These are phyloP conservation scores for Yamadazyma triangularis DNA, from an alignment of 1,139 yeast species.

Conservation along the genomic window DNA sequence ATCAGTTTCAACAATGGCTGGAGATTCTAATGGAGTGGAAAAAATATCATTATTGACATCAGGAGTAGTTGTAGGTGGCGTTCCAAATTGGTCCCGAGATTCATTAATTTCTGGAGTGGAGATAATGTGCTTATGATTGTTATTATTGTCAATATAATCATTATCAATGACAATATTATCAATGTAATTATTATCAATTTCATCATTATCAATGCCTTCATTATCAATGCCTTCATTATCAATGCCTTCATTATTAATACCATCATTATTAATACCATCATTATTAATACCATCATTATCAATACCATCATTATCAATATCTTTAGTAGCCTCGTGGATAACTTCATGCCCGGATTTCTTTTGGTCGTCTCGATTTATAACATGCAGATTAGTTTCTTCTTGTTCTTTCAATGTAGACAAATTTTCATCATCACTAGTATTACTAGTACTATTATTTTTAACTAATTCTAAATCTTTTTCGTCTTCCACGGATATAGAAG, in stretches of 20 bases:
- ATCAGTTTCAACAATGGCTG: not conserved
- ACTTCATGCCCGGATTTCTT: not conserved
- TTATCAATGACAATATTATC: no score
- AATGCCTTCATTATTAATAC: no score
- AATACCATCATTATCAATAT: not conserved
- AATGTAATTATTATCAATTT: not conserved
- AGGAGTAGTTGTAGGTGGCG: not conserved
- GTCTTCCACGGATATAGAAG: constrained; percentile 22
- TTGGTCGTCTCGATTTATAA: not conserved
- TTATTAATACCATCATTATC: not conserved
- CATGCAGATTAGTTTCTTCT: not conserved
- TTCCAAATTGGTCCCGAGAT: not conserved
- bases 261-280: no score
- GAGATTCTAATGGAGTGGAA: constrained; percentile 1
- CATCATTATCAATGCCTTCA: not conserved
- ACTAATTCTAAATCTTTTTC: constrained; percentile 2
- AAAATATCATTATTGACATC: not conserved
- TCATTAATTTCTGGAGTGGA: not conserved
- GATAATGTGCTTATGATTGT: not conserved
- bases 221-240: no score
- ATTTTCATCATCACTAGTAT: not conserved
- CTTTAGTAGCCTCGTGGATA: not conserved
- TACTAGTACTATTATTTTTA: not conserved
- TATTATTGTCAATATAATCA: not conserved
- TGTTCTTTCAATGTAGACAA: not conserved